phyloP scores from a whole-genome alignment of 257 asterid species.

The Plectranthus barbatus region DNA sequence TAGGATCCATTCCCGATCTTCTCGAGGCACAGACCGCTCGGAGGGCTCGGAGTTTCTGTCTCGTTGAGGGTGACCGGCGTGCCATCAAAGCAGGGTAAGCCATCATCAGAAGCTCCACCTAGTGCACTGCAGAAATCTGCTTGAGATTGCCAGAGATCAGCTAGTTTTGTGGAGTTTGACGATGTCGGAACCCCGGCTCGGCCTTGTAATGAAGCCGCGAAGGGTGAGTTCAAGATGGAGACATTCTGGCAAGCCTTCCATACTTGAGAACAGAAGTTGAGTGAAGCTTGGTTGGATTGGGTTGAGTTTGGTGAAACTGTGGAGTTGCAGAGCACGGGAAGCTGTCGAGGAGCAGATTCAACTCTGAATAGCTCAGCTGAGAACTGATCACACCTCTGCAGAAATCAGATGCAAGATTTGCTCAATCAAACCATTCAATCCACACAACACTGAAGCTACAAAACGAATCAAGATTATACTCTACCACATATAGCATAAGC shows the following conservation, averaged over 20 bases:
- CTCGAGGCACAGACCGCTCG: conserved; percentile 79
- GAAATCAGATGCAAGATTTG: conserved; percentile 14
- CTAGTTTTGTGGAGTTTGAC: conserved; percentile 46
- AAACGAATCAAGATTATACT: no score
- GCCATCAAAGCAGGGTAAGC: conserved; percentile 53
- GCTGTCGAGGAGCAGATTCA: conserved; percentile 34
- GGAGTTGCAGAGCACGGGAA: conserved; percentile 76
- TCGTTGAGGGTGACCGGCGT: conserved; percentile 38
- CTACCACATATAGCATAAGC: no score
- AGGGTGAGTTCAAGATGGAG: conserved; percentile 59
- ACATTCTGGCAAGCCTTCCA: conserved; percentile 68
- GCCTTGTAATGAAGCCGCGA: conserved; percentile 46
- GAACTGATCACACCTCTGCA: conserved; percentile 84
- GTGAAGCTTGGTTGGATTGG: conserved; percentile 34
- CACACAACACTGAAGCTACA: background rate
- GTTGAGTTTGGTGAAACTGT: conserved; percentile 45
- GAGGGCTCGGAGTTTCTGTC: conserved; percentile 37
- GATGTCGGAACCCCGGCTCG: conserved; percentile 28
- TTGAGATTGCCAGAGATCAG: conserved; percentile 65
- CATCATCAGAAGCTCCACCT: conserved; percentile 58
- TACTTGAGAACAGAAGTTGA: conserved; percentile 57
- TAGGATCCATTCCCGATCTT: conserved; percentile 68
- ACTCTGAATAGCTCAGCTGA: conserved; percentile 61
- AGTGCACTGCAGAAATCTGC: conserved; percentile 61
- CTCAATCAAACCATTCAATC: background rate